Evolutionary conservation across 179 eudicot genomes (phyloP).

Genomic region (Pouteria campechiana): DNA sequence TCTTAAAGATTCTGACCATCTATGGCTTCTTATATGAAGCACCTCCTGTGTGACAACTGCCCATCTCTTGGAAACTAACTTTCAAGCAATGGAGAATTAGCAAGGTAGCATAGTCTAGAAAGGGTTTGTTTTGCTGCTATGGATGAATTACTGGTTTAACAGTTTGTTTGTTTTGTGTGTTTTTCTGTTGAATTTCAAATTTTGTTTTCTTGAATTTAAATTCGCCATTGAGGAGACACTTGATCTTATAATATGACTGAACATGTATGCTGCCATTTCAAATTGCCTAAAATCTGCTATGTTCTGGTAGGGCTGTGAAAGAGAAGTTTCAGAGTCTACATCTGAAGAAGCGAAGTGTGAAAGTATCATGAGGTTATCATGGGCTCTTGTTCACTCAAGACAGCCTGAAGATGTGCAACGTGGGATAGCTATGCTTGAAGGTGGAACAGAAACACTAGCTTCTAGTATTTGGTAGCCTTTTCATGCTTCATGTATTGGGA

Average conservation of each 20-base stretch:
- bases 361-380: conserved; percentile 54
- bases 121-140: too few species aligned
- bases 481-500: neutral
- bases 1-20: too few species aligned
- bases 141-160: too few species aligned
- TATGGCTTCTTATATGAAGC: too few species aligned
- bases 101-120: too few species aligned
- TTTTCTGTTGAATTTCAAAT: too few species aligned
- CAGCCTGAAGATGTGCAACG: conserved; percentile 66
- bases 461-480: neutral
- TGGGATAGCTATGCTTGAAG: conserved; percentile 84
- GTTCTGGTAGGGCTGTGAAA: conserved; percentile 41
- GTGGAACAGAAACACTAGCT: conserved; percentile 9
- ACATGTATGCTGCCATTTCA: neutral
- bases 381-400: conserved; percentile 65
- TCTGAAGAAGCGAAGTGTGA: conserved; percentile 40
- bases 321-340: conserved; percentile 49
- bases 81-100: too few species aligned
- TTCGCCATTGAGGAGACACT: neutral
- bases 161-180: too few species aligned
- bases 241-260: neutral
- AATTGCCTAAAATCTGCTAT: neutral
- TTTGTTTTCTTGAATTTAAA: neutral
- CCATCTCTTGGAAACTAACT: too few species aligned
- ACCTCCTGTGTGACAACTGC: too few species aligned